These are phyloP conservation scores for Globisporangium splendens DNA, from an alignment of 352 stramenopile species.

Conservation along the genomic window DNA sequence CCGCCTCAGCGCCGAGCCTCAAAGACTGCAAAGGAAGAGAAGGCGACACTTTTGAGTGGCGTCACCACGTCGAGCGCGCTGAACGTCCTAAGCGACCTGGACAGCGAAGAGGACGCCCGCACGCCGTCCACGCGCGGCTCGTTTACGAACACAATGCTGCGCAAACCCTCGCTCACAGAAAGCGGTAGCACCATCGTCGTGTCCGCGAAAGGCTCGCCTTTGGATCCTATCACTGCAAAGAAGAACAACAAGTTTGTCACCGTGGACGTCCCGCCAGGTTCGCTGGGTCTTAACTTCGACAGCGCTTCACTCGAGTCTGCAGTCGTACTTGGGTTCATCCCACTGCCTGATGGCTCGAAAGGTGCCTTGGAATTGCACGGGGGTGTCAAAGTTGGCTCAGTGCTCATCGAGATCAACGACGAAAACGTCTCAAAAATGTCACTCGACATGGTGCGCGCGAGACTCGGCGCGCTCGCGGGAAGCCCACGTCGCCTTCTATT, in stretches of 20 bases:
- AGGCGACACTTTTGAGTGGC: constrained; percentile 5
- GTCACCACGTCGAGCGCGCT: not conserved
- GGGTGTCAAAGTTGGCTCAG: constrained; percentile 44
- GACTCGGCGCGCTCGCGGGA: constrained; percentile 35
- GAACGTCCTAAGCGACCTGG: not conserved
- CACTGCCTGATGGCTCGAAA: constrained; percentile 46
- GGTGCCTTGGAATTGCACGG: constrained; percentile 52
- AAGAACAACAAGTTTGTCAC: constrained; percentile 18
- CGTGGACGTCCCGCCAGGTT: constrained; percentile 45
- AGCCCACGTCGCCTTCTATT: constrained; percentile 46
- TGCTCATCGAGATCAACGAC: constrained; percentile 65
- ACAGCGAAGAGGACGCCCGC: not conserved
- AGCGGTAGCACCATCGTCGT: constrained; percentile 12
- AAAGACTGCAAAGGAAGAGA: not conserved
- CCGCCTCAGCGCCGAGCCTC: constrained; percentile 9
- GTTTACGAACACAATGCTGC: constrained; percentile 6
- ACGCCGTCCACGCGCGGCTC: too few relatives aligned
- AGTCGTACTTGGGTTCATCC: constrained; percentile 65
- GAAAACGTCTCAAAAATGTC: constrained; percentile 48
- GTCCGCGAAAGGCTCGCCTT: not conserved
- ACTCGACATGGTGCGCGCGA: constrained; percentile 34
- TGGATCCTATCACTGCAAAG: not conserved
- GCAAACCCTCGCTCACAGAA: constrained; percentile 11
- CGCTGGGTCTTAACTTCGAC: constrained; percentile 67
- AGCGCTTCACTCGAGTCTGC: constrained; percentile 37